Evolutionary conservation across 1,284 basidiomycete species (phyloP).

Genomic region (Rhodotorula mucilaginosa): DNA sequence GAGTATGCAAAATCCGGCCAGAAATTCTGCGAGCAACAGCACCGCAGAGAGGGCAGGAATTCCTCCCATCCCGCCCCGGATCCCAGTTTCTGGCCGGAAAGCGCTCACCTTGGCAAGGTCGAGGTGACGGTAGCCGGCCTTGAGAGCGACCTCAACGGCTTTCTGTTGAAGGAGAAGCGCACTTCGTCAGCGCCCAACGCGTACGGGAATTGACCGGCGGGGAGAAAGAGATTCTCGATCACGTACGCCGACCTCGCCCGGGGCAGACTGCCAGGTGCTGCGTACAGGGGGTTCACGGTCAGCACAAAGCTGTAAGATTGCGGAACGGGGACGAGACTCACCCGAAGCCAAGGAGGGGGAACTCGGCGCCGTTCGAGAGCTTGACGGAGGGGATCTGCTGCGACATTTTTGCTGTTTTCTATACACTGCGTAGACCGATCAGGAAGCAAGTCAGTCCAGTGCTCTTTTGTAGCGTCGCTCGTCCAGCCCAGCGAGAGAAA

Average conservation of each 20-base stretch:
- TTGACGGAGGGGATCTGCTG: constrained; percentile 11
- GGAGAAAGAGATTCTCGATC: neutral
- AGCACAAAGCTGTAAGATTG: neutral
- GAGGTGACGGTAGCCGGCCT: constrained; percentile 58
- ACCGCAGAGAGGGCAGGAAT: too few species aligned
- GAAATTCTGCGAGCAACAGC: too few species aligned
- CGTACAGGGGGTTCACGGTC: neutral
- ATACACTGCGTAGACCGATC: too few species aligned
- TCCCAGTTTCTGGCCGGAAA: too few species aligned
- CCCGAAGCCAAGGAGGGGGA: constrained; percentile 32
- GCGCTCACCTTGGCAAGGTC: constrained; percentile 66
- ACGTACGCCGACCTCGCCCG: constrained; percentile 19
- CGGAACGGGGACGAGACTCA: neutral
- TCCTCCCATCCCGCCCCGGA: neutral
- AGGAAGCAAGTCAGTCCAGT: too few species aligned
- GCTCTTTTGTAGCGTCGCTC: too few species aligned
- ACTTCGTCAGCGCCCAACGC: neutral
- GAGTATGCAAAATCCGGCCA: neutral
- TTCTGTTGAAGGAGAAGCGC: neutral
- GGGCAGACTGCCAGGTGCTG: constrained; percentile 35
- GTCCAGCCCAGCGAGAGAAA: too few species aligned
- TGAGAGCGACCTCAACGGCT: constrained; percentile 32
- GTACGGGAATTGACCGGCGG: neutral
- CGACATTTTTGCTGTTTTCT: constrained; percentile 7
- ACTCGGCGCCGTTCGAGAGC: constrained; percentile 21